Evolutionary conservation across 257 asterid genomes (phyloP).

Genomic region (Gentiana straminea): DNA sequence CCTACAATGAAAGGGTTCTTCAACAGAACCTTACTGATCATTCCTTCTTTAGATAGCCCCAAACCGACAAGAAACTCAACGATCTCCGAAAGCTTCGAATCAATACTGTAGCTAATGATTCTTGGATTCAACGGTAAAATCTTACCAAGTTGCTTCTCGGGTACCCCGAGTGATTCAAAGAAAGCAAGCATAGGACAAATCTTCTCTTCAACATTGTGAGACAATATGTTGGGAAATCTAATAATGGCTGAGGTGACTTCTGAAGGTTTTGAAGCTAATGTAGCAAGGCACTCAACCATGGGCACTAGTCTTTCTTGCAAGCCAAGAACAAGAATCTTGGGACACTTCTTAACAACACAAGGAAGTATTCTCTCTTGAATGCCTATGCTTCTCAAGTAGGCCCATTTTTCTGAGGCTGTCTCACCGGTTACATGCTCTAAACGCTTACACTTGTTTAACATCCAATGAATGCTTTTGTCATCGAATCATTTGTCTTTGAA

Average conservation of each 20-base stretch:
- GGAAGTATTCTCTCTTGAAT: constrained; percentile 87
- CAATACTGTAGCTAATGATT: constrained; percentile 87
- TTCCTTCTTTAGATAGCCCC: constrained; percentile 58
- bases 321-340: constrained; percentile 74
- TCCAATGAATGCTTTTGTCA: constrained; percentile 53
- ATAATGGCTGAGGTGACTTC: constrained; percentile 80
- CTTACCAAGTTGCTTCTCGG: constrained; percentile 76
- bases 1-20: constrained; percentile 82
- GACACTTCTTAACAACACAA: constrained; percentile 57
- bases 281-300: constrained; percentile 64
- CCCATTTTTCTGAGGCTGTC: constrained; percentile 88
- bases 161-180: constrained; percentile 79
- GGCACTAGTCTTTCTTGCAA: constrained; percentile 73
- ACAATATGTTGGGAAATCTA: constrained; percentile 73
- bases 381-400: constrained; percentile 80
- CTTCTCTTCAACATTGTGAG: constrained; percentile 84
- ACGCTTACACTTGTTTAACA: constrained; percentile 78
- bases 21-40: constrained; percentile 67
- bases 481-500: constrained; percentile 88
- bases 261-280: constrained; percentile 68
- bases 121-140: constrained; percentile 81
- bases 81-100: constrained; percentile 56
- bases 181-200: constrained; percentile 94
- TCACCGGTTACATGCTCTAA: constrained; percentile 55
- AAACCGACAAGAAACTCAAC: constrained; percentile 69